Base-by-base conservation (phyloP, 768 basidiomycete species). In the Suillus decipiens region DNA sequence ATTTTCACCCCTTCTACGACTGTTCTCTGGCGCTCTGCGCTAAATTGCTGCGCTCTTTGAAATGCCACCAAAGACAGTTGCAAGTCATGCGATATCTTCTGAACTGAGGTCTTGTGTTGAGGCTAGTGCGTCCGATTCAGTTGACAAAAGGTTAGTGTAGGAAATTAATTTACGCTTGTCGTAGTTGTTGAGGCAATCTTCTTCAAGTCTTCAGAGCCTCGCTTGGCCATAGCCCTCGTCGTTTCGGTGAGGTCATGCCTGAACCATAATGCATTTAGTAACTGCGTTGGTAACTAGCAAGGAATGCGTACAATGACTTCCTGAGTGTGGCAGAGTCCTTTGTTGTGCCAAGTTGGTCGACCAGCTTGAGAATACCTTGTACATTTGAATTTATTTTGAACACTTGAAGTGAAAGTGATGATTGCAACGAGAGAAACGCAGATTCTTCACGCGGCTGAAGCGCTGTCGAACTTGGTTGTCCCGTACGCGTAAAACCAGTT, bases 351-450 rank as follows among this genome's bases (percentile, higher is more conserved):
- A 99, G 84, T 75, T 96, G 92, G 72, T 99, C 95, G n/a, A 99
- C 93, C n/a, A 95, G 83, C 77, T 93, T 93, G 69, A 94, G 76
- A 56, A 99, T 96, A 17, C 93, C 96, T 71, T 96, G 93, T 3
- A 98, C 95, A 77, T 99, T 99, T 63, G 93, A 86, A 70, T 96
- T 96, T 80, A 99, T 95, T 85, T 99, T 99, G 89, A 99, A 98
- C 63, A 96, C 93, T 75, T 99, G 96, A 7, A 99, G 82, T 1
- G 90, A 90, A 64, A 95, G 76, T 15, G 92, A 92, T 3, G 85
- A 87, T 72, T 95, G 94, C 17, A 96, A 79, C 37, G 80, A 81
- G 11, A 83, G 78, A 75, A 96, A 98, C 4, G 89, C 82, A 8
- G 86, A 82, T 76, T 95, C 93, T 72, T 92, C 88, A 47, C 70